Percentiles rank a stretch among this genome's conserved stretches.
Conservation (phyloP, 176 grass and related monocot genomes). For the Oryza coarctata region DNA sequence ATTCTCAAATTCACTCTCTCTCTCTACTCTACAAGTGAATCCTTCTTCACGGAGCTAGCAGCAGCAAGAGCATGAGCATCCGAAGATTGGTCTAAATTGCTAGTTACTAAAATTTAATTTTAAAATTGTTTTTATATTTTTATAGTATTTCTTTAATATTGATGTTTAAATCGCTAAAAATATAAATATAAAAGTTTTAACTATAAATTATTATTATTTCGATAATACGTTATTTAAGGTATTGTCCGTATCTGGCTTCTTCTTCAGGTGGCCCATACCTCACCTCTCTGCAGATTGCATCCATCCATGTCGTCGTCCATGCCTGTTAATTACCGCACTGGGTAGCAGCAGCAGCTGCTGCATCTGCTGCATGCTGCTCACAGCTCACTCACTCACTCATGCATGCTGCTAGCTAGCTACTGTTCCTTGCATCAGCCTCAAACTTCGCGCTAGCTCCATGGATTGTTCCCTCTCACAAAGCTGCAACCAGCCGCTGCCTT, state of each 20-base stretch:
- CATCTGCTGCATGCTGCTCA: not conserved
- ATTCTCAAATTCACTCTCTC: not conserved
- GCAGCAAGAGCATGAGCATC: no score
- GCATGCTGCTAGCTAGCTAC: not conserved
- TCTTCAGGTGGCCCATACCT: conserved; percentile 43
- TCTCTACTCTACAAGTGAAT: no score
- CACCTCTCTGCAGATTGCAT: conserved; percentile 22
- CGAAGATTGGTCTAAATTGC: no score
- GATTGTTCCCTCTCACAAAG: not conserved
- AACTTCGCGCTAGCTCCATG: conserved; percentile 24
- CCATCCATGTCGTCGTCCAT: conserved; percentile 36
- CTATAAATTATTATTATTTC: no score
- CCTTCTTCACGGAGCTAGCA: no score
- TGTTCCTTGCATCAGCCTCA: conserved; percentile 59
- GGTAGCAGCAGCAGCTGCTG: not conserved
- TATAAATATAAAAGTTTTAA: no score
- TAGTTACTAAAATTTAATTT: no score
- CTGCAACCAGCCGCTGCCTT: not conserved
- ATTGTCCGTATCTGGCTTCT: no score
- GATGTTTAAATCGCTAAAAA: no score
- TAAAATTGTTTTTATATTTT: no score
- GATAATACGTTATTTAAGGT: no score
- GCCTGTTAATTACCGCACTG: conserved; percentile 42
- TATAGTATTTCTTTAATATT: no score
- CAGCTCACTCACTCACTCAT: not conserved